Evolutionary conservation across 2,329 filamentous ascomycete genomes (phyloP), one percentile per base, ranked within the genome.

Genomic region (Hypoxylon sp.): DNA sequence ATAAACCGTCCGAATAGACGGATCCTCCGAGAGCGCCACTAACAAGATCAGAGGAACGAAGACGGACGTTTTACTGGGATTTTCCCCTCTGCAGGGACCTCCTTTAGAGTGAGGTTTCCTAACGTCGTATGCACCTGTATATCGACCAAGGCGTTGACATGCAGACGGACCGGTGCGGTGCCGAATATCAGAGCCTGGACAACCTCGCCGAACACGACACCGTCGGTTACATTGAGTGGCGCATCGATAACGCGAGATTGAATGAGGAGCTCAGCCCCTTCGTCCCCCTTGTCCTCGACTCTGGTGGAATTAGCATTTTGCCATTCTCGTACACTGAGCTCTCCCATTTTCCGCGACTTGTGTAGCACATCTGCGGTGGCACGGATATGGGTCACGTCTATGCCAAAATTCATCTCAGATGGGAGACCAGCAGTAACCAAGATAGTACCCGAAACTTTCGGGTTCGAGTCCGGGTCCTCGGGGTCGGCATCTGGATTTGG

Each of bases 51-150:
- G 82, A 85, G 82, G 80, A 83, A 63, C 72, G 72, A 84, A 80
- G 84, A 93, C 94, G 89, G 90, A 97, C 93, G 92, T 87, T 97
- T 96, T 82, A 98, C 88, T 80, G 92, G 92, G 75, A 99, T 89
- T 74, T 90, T 87, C 72, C 96, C 94, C 82, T 93, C 85, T 78
- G 88, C 93, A 49, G 95, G 95, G 73, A 99, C 91, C 70, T 91
- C 89, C 78, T 92, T 93, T 73, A 98, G 82, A 56, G 91, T 85
- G 74, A 98, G 87, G 71, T 90, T 83, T 50, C 96, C 96, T 68
- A 99, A 83, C 24, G 91, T 89, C 28, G 94, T 97, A 62, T 89
- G 84, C 53, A 97, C 87, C 73, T 92, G 88, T 69, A 94, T 91
- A 78, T 97, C 93, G 61, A 98, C 93, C 44, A 86, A 83, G 20